These are phyloP conservation scores for Aegle marmelos DNA, from an alignment of 345 rosid species.

Conservation along the genomic window DNA sequence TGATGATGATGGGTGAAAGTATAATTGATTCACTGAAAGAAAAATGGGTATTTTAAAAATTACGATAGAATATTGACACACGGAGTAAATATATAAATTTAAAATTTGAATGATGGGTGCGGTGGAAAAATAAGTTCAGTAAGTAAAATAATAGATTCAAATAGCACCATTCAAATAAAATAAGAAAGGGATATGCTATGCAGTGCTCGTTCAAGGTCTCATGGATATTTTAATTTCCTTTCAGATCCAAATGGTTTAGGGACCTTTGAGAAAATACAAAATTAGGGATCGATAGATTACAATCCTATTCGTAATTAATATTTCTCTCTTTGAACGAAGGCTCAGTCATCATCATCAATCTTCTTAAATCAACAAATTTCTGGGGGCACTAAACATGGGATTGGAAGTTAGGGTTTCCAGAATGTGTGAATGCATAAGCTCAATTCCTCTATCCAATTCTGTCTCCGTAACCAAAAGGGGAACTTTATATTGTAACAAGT, in stretches of 20 bases:
- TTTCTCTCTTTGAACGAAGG: background rate
- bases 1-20: no score
- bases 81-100: no score
- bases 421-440: background rate
- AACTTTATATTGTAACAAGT: background rate
- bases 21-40: no score
- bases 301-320: background rate
- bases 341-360: background rate
- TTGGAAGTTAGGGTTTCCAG: constrained; percentile 5
- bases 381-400: background rate
- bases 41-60: no score
- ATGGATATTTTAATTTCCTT: no score
- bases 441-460: background rate
- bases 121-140: no score
- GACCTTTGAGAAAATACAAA: background rate
- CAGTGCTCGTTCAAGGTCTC: no score
- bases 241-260: background rate
- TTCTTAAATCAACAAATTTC: background rate
- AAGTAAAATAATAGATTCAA: no score
- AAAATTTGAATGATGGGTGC: no score
- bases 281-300: background rate
- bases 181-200: no score
- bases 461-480: background rate
- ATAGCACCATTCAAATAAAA: no score
- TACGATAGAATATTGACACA: no score